A percentile compares a stretch with the other conserved stretches of the same genome.
phyloP scores from a whole-genome alignment of 78 protist species.

The Cavenderia fasciculata region DNA sequence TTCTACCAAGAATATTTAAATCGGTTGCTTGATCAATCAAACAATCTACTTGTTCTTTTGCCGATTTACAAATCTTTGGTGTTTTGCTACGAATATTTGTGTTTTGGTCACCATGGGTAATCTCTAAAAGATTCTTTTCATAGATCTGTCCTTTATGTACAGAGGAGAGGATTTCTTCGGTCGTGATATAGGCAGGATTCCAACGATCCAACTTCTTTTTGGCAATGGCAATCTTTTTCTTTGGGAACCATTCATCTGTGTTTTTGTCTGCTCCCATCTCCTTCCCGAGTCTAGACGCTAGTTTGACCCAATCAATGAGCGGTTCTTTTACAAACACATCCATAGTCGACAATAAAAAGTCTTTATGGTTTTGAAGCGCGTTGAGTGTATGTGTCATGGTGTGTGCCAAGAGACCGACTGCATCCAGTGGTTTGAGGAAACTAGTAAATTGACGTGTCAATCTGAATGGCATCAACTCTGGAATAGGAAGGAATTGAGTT shows the following conservation, averaged over 20 bases:
- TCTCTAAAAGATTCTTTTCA: conserved; percentile 12
- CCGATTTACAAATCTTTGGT: conserved; percentile 25
- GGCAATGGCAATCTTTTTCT: conserved; percentile 80
- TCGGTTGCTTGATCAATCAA: conserved; percentile 96
- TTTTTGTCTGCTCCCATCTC: conserved; percentile 23
- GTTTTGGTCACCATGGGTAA: conserved; percentile 46
- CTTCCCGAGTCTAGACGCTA: conserved; percentile 63
- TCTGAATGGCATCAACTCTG: conserved; percentile 97
- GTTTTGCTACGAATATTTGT: conserved; percentile 64
- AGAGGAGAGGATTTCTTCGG: conserved; percentile 31
- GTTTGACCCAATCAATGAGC: conserved; percentile 85
- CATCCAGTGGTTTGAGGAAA: conserved; percentile 80
- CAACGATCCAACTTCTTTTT: conserved; percentile 51
- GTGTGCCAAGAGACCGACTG: conserved; percentile 77
- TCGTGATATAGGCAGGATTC: conserved; percentile 76
- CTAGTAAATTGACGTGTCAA: conserved; percentile 87
- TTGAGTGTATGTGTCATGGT: conserved; percentile 80
- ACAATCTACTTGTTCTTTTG: conserved; percentile 90
- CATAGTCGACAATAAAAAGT: conserved; percentile 77
- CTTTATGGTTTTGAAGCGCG: conserved; percentile 78
- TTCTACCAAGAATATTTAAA: conserved; percentile 85
- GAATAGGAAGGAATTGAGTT: conserved; percentile 88
- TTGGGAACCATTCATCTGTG: conserved; percentile 80
- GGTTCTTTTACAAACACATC: conserved; percentile 94
- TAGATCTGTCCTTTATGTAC: conserved; percentile 17